These are phyloP conservation scores for Chamaenerion angustifolium DNA, from an alignment of 345 rosid species.

Conservation along the genomic window DNA sequence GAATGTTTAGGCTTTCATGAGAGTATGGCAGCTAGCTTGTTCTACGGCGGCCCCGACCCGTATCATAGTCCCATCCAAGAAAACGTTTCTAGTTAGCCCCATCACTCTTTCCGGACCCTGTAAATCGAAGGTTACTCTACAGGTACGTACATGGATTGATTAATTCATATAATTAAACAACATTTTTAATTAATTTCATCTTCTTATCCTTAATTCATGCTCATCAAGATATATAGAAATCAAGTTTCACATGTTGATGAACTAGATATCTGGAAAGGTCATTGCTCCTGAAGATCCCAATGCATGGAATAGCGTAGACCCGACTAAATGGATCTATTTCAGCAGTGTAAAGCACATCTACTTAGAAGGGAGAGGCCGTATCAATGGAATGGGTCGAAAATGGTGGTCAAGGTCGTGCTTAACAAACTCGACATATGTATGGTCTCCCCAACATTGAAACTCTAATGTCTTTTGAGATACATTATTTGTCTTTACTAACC, in stretches of 20 bases:
- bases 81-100: slow-evolving; percentile 41
- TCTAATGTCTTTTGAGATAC: neutral
- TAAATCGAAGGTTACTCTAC: slow-evolving; percentile 56
- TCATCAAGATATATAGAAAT: too few relatives aligned
- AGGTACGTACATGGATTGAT: slow-evolving; percentile 22
- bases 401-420: slow-evolving; percentile 93
- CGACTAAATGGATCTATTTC: slow-evolving; percentile 68
- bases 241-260: too few relatives aligned
- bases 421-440: slow-evolving; percentile 37
- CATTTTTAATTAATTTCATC: too few relatives aligned
- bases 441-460: slow-evolving; percentile 1
- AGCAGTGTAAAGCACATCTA: slow-evolving; percentile 58
- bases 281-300: slow-evolving; percentile 69
- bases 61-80: slow-evolving; percentile 41
- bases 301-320: slow-evolving; percentile 60
- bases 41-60: slow-evolving; percentile 34
- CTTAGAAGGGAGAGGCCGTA: slow-evolving; percentile 61
- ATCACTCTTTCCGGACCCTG: slow-evolving; percentile 68
- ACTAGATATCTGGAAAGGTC: slow-evolving; percentile 70
- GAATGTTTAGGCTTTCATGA: slow-evolving; percentile 42
- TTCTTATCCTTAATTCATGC: too few relatives aligned
- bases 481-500: neutral
- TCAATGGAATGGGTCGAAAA: slow-evolving; percentile 67
- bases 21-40: slow-evolving; percentile 68
- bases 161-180: neutral